Evolutionary conservation across 495 filamentous ascomycete species (phyloP).

Genomic region (Thozetella sp.): DNA sequence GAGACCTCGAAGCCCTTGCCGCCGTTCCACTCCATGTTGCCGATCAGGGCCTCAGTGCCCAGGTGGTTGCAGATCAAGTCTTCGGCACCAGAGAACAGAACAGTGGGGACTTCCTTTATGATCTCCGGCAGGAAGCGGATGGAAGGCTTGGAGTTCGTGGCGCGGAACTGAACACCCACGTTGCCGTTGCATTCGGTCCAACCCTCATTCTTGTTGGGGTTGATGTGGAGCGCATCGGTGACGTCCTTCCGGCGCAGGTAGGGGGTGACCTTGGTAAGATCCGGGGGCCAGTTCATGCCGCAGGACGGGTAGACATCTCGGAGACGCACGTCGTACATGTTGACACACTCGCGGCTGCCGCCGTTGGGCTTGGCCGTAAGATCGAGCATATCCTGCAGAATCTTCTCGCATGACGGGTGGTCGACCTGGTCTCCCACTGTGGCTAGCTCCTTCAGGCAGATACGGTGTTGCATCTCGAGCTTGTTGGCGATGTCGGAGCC

Average conservation of each 20-base stretch:
- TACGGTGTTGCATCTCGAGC: conserved; percentile 47
- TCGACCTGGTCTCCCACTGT: conserved; percentile 66
- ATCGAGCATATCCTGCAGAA: conserved; percentile 70
- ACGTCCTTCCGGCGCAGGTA: conserved; percentile 89
- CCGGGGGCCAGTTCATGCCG: conserved; percentile 96
- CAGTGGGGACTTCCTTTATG: conserved; percentile 70
- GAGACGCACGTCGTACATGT: conserved; percentile 95
- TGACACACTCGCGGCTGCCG: conserved; percentile 63
- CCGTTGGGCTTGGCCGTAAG: conserved; percentile 51
- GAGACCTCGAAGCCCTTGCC: conserved; percentile 88
- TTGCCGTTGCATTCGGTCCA: conserved; percentile 89
- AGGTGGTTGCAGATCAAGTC: conserved; percentile 98
- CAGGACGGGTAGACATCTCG: conserved; percentile 73
- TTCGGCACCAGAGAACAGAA: conserved; percentile 91
- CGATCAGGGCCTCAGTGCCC: conserved; percentile 88
- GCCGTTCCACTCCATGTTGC: conserved; percentile 89
- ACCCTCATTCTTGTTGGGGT: conserved; percentile 75
- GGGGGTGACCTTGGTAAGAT: conserved; percentile 72
- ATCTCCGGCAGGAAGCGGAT: conserved; percentile 76
- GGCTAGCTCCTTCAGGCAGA: conserved; percentile 67
- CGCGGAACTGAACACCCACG: conserved; percentile 71
- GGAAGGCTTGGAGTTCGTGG: conserved; percentile 69
- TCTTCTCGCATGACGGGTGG: conserved; percentile 66
- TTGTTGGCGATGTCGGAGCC: conserved; percentile 63
- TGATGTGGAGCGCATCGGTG: conserved; percentile 76